A percentile compares a stretch with the other conserved stretches of the same genome.
These are phyloP conservation scores for Fomes fomentarius DNA, from an alignment of 1,284 basidiomycete genomes.

Conservation along the genomic window DNA sequence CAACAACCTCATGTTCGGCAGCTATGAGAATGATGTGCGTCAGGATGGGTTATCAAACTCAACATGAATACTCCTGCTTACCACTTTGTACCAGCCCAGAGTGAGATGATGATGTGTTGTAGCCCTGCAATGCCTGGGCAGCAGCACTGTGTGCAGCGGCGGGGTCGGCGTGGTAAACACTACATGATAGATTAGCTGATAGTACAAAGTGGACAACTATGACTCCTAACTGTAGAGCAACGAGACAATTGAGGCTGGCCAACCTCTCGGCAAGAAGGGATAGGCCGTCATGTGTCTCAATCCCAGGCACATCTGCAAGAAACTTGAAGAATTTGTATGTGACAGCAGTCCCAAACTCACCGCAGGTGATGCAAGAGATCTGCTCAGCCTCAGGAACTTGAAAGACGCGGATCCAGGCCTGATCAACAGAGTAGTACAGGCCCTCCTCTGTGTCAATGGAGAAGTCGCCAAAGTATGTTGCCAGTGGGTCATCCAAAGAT, in stretches of 20 bases:
- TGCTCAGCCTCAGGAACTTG: neutral
- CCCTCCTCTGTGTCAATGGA: slow-evolving; percentile 2
- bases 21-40: neutral
- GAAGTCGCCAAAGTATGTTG: neutral
- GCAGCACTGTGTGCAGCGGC: neutral
- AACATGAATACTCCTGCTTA: neutral
- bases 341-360: neutral
- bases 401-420: slow-evolving; percentile 8
- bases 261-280: too few species aligned
- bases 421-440: slow-evolving; percentile 7
- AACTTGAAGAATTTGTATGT: neutral
- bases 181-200: too few species aligned
- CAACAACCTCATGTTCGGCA: neutral
- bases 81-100: neutral
- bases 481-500: neutral
- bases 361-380: neutral
- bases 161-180: neutral
- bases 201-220: too few species aligned
- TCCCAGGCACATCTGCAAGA: neutral
- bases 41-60: neutral
- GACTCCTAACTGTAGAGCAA: too few species aligned
- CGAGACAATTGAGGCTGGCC: too few species aligned
- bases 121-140: too few species aligned
- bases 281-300: too few species aligned
- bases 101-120: neutral